Base-by-base conservation (phyloP, 1,284 basidiomycete species). In the Rhodotorula sp. region DNA sequence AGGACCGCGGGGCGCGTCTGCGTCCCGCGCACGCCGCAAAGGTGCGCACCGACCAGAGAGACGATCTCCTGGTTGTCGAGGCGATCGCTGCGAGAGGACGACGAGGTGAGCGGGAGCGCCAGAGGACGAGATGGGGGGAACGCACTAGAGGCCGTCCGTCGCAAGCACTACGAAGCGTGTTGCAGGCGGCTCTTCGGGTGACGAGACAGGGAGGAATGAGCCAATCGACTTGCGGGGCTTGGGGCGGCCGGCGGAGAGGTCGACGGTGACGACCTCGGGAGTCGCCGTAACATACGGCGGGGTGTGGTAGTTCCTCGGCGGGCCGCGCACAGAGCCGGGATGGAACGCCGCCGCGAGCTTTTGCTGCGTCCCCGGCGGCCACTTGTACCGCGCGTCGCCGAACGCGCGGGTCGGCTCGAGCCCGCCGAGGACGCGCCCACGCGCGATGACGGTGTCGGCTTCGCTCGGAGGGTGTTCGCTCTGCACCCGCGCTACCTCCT, bases 1-100 rank as follows among this genome's bases (percentile, higher is more conserved):
- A 78, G 60, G 15, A 77, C 69, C 19, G 64, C 55, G 17, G 64
- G 37, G 13, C 73, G 71, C 4, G 69, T 64, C 50, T 76, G 76
- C 2, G 65, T n/a, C 19, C 71, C 71, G 55, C 87, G 88, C 27
- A 92, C 82, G 32, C 92, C 91, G 29, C 86, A 83, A 59, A 97
- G 84, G 83, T 94, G 88, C 1, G 91, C 91, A 8, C 89, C 93
- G 32, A 96, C 90, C 34, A 99, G 88, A 27, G 90, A 86, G 61
- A 97, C 94, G 13, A 95, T 93, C 78, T 99, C 95, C 80, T 94
- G 90, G n/a, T 94, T 97, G 72, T 91, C 90, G 67, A 99, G 86
- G 76, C 91, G 86, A 82, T 99, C 97, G 93, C 95, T 67, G 69
- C 6, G 34, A 3, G 29, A 21, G 22, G 8, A 34, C 21, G n/a